Percentiles rank a stretch among this genome's conserved stretches.
Conservation (phyloP, 2,329 filamentous ascomycete species). For the Rhexocercosporidium sp. region DNA sequence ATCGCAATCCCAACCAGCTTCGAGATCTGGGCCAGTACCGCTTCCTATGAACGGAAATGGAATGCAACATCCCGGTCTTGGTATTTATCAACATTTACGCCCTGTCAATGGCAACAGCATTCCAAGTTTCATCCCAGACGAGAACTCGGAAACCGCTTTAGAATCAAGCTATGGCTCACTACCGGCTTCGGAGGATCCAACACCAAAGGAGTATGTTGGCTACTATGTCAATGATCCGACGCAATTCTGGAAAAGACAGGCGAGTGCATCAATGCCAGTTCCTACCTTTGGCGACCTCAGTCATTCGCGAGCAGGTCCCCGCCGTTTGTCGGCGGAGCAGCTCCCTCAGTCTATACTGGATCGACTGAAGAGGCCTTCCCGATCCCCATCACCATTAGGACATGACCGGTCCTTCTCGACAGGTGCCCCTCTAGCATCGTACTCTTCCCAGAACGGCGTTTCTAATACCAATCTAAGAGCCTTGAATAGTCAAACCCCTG, state of each 20-base stretch:
- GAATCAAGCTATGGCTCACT: constrained; percentile 26
- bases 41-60: constrained; percentile 46
- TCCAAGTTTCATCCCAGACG: constrained; percentile 62
- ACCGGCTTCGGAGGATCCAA: constrained; percentile 36
- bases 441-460: constrained; percentile 34
- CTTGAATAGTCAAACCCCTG: constrained; percentile 36
- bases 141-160: constrained; percentile 39
- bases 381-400: constrained; percentile 44
- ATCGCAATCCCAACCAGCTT: constrained; percentile 71
- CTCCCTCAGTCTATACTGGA: constrained; percentile 42
- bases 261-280: constrained; percentile 33
- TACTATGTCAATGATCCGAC: constrained; percentile 41
- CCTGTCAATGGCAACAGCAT: constrained; percentile 55
- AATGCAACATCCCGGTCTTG: constrained; percentile 44
- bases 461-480: constrained; percentile 37
- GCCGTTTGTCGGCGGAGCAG: constrained; percentile 41
- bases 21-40: constrained; percentile 44
- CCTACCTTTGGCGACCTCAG: constrained; percentile 42
- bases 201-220: constrained; percentile 42
- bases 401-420: constrained; percentile 41
- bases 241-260: constrained; percentile 31
- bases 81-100: constrained; percentile 36
- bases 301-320: constrained; percentile 32
- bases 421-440: constrained; percentile 33
- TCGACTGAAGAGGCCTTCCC: constrained; percentile 39